phyloP scores from a whole-genome alignment of 805 yeast species.

The Wickerhamomyces silvicola region DNA sequence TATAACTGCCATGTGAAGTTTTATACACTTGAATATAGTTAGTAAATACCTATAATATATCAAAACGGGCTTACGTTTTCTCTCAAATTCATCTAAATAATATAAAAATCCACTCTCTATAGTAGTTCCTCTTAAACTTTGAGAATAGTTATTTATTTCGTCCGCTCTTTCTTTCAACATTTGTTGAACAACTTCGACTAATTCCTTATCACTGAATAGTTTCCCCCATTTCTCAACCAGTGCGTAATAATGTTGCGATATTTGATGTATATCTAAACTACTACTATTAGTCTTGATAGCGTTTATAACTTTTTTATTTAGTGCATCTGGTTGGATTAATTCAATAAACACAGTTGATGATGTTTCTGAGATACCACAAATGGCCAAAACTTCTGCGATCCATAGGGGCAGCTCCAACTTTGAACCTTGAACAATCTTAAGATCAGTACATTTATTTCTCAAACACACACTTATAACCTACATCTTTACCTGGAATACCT shows the following conservation, averaged over 20 bases:
- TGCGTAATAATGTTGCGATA: slow-evolving; percentile 60
- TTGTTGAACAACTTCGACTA: slow-evolving; percentile 41
- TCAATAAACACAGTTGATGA: slow-evolving; percentile 50
- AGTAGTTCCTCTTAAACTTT: slow-evolving; percentile 28
- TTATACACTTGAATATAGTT: slow-evolving; percentile 32
- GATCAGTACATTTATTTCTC: background rate
- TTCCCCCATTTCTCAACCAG: slow-evolving; percentile 73
- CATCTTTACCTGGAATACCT: slow-evolving; percentile 62
- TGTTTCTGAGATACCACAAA: slow-evolving; percentile 26
- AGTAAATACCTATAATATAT: too few relatives aligned
- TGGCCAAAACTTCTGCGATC: slow-evolving; percentile 77
- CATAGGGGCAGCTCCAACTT: slow-evolving; percentile 80
- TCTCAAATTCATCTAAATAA: slow-evolving; percentile 75
- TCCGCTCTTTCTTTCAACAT: slow-evolving; percentile 62
- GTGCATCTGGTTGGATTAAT: slow-evolving; percentile 64
- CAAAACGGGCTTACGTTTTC: slow-evolving; percentile 30
- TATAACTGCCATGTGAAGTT: slow-evolving; percentile 43
- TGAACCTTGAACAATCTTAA: slow-evolving; percentile 46
- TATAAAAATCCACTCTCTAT: slow-evolving; percentile 49
- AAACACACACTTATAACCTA: slow-evolving; percentile 9
- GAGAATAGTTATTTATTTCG: slow-evolving; percentile 66
- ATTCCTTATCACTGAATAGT: slow-evolving; percentile 59
- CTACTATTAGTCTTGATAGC: slow-evolving; percentile 73
- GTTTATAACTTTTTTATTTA: slow-evolving; percentile 60
- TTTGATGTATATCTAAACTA: slow-evolving; percentile 59